Evolutionary conservation across 495 filamentous ascomycete species (phyloP).

Genomic region (Penicillium dipodomyicola): DNA sequence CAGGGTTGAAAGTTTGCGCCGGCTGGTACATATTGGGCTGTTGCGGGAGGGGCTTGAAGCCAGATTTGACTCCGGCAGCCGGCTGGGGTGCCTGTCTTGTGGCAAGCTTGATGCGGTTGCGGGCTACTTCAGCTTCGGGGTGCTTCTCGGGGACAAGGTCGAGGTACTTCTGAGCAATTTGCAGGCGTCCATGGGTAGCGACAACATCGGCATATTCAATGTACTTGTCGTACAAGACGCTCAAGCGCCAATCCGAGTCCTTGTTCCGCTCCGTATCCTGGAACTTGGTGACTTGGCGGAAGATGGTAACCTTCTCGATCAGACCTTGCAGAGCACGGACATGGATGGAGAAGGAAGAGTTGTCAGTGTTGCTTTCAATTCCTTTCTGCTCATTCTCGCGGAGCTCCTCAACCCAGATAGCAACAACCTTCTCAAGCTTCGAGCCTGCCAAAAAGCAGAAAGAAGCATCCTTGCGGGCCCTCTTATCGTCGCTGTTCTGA

Average conservation of each 20-base stretch:
- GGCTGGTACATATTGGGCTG: conserved; percentile 42
- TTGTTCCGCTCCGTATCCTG: conserved; percentile 69
- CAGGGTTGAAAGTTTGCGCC: conserved; percentile 38
- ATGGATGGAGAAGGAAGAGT: conserved; percentile 87
- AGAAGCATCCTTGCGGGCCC: conserved; percentile 77
- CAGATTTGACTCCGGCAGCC: conserved; percentile 23
- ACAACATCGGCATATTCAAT: conserved; percentile 95
- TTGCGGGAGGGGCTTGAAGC: conserved; percentile 38
- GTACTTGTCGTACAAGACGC: conserved; percentile 88
- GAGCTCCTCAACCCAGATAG: conserved; percentile 89
- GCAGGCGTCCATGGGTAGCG: conserved; percentile 82
- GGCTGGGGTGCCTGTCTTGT: conserved; percentile 62
- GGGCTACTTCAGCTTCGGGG: conserved; percentile 83
- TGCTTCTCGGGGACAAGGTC: conserved; percentile 82
- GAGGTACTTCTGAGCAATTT: conserved; percentile 86
- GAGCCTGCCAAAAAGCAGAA: conserved; percentile 96
- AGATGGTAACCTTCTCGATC: conserved; percentile 97
- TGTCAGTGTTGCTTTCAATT: conserved; percentile 61
- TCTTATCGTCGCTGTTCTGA: conserved; percentile 45
- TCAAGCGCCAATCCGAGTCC: conserved; percentile 81
- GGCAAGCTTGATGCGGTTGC: conserved; percentile 82
- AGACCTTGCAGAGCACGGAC: conserved; percentile 84
- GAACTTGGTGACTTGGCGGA: conserved; percentile 92
- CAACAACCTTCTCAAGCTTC: conserved; percentile 93
- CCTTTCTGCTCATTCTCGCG: conserved; percentile 75